A percentile compares a stretch with the other conserved stretches of the same genome.
These are phyloP conservation scores for Sideroxylon spinosum DNA, from an alignment of 179 eudicot genomes.

Conservation along the genomic window DNA sequence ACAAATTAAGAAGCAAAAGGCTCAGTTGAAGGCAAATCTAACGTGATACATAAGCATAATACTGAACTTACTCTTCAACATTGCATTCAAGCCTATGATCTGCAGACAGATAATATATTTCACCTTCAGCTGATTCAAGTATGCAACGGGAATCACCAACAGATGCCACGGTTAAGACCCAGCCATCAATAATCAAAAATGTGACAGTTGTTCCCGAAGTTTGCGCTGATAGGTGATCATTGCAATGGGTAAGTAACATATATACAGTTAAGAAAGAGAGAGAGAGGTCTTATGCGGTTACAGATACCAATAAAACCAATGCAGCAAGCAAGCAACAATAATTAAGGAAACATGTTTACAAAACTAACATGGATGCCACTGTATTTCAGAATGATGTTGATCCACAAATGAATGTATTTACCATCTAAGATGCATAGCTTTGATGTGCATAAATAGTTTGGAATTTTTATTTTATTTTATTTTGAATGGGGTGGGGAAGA, in stretches of 20 bases:
- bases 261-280: not conserved
- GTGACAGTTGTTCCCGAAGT: slow-evolving; percentile 94
- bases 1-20: slow-evolving; percentile 2
- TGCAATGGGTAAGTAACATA: slow-evolving; percentile 12
- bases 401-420: not conserved
- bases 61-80: slow-evolving; percentile 68
- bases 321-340: too few species aligned
- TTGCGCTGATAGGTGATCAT: slow-evolving; percentile 48
- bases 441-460: not conserved
- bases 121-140: slow-evolving; percentile 89
- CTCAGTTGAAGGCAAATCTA: slow-evolving; percentile 1
- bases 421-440: not conserved
- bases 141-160: slow-evolving; percentile 94
- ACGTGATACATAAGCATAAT: not conserved
- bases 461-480: too few species aligned
- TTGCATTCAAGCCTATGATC: slow-evolving; percentile 94
- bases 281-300: not conserved
- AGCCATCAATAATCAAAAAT: slow-evolving; percentile 87
- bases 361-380: not conserved
- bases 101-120: slow-evolving; percentile 68
- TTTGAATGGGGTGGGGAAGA: too few species aligned
- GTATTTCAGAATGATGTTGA: not conserved
- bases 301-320: not conserved
- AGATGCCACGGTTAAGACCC: slow-evolving; percentile 85
- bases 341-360: too few species aligned